A percentile compares a stretch with the other conserved stretches of the same genome.
These are phyloP conservation scores for Sungouiozyma intestinalis DNA, from an alignment of 805 yeast genomes.

Conservation along the genomic window DNA sequence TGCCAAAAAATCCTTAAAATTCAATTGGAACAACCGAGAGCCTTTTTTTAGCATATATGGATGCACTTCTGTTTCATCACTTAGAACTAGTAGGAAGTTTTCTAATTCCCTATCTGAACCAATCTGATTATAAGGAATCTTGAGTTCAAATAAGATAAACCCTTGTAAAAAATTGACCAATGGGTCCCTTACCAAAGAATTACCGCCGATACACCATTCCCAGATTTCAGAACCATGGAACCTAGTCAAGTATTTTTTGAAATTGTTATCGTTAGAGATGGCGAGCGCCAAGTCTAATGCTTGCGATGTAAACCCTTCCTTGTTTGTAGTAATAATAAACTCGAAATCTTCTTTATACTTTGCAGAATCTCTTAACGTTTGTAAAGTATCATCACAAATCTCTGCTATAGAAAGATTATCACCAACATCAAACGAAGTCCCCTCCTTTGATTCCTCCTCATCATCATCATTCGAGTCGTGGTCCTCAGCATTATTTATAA, in stretches of 20 bases:
- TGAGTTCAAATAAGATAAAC: not conserved
- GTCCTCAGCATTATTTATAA: slow-evolving; percentile 11
- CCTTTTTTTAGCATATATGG: not conserved
- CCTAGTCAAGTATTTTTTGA: slow-evolving; percentile 12
- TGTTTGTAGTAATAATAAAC: slow-evolving; percentile 14
- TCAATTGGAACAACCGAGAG: slow-evolving; percentile 12
- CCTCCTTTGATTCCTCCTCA: not conserved
- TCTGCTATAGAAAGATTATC: no score
- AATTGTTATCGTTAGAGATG: slow-evolving; percentile 10
- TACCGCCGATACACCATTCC: slow-evolving; percentile 12
- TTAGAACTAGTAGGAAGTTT: not conserved
- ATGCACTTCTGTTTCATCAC: slow-evolving; percentile 3
- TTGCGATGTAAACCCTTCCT: slow-evolving; percentile 6
- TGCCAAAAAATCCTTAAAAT: slow-evolving; percentile 15
- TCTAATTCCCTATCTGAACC: not conserved
- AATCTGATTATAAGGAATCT: not conserved
- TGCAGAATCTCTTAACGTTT: not conserved
- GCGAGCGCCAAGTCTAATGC: slow-evolving; percentile 16
- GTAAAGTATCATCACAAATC: slow-evolving; percentile 4
- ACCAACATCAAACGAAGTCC: not conserved
- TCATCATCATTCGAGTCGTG: slow-evolving; percentile 1
- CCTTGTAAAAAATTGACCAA: not conserved
- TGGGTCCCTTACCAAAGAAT: not conserved
- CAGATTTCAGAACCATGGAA: slow-evolving; percentile 14
- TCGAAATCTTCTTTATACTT: slow-evolving; percentile 29